Conservation (phyloP, 2,329 filamentous ascomycete genomes). For the Beauveria australis region DNA sequence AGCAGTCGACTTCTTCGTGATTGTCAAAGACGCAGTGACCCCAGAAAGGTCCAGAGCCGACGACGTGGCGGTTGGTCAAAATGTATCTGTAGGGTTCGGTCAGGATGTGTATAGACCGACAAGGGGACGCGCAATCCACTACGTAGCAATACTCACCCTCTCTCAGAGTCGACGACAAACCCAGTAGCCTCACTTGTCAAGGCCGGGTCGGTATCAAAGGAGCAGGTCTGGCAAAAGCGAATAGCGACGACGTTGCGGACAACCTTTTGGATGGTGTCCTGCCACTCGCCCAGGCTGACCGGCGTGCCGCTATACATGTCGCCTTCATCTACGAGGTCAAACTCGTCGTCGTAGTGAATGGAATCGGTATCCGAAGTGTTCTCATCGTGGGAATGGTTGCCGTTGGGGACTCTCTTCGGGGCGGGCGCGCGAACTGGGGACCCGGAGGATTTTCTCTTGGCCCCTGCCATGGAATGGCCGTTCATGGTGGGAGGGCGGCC, state of each 20-base stretch:
- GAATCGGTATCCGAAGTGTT: constrained; percentile 38
- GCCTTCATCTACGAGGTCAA: constrained; percentile 33
- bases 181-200: constrained; percentile 93
- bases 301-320: constrained; percentile 30
- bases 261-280: constrained; percentile 87
- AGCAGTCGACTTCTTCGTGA: constrained; percentile 92
- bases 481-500: constrained; percentile 31
- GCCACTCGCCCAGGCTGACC: constrained; percentile 63
- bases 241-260: constrained; percentile 97
- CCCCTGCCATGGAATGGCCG: constrained; percentile 32
- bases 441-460: constrained; percentile 45
- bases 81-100: constrained; percentile 49
- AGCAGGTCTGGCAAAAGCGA: constrained; percentile 94
- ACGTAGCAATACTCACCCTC: constrained; percentile 49
- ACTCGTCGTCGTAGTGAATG: constrained; percentile 31
- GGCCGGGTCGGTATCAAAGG: constrained; percentile 94
- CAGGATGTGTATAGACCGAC: not conserved
- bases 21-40: constrained; percentile 98
- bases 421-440: constrained; percentile 29
- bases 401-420: constrained; percentile 33
- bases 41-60: constrained; percentile 93
- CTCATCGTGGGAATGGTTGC: constrained; percentile 40
- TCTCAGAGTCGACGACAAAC: constrained; percentile 92
- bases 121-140: too few relatives aligned
- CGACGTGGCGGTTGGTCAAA: constrained; percentile 84